Evolutionary conservation across 1,284 basidiomycete species (phyloP), one percentile per base, ranked within the genome.

Genomic region (Xerocomus amazonicus): DNA sequence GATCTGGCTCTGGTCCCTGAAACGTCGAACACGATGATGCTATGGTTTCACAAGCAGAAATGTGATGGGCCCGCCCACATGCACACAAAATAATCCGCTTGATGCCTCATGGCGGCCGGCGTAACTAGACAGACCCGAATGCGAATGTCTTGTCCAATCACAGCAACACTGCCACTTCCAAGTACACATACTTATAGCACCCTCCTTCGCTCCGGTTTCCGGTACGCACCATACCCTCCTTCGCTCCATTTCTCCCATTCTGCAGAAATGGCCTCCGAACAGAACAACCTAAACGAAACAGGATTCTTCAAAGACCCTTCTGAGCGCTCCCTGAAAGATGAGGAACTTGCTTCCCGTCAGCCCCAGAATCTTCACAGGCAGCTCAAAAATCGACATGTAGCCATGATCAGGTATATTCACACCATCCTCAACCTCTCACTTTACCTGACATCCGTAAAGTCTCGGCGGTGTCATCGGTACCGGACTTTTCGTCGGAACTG

Each of bases 381-480:
- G 65, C 69, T 84, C 53, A 85, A 85, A 65, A 83, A 83, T 58
- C 71, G 83, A 6, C 82, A 85, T 64, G 73, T 85, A 47, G 80
- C 83, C 31, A 85, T 84, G 83, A 85, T 85, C 53, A 84, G 81
- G 81, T 80, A 51, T 33, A 5, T 34, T 9, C 0, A 9, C 9
- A 9, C 13, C 50, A 40, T 12, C 4, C 10, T 34, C 12, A 17
- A 16, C 17, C 17, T n/a, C 9, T 29, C n/a, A 5, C 26, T 23
- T 23, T 23, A 4, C 36, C 17, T 23, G n/a, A 40, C 3, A 10
- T 23, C 26, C 29, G 3, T 45, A 5, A 17, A 76, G 74, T 72
- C 83, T 82, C 44, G 80, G 80, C 46, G 84, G 87, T 70, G 87
- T 90, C 52, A 89, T 90, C 56, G 87, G 87, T 49, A 89, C 86